Percentiles rank a stretch among this genome's conserved stretches.
Evolutionary conservation across 441 rosid species (phyloP).

Genomic region (Croton setiger): DNA sequence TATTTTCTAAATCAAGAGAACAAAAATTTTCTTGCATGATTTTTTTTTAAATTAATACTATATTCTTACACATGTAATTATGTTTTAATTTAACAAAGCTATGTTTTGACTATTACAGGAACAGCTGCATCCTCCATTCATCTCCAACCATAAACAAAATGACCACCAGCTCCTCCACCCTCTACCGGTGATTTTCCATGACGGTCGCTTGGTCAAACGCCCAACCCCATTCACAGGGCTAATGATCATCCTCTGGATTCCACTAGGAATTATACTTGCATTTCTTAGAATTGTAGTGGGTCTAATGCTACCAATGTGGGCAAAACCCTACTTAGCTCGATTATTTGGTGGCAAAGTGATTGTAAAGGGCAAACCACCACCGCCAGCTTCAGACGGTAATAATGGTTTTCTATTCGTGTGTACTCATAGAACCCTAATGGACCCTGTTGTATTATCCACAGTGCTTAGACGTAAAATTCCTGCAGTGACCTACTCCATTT

Average conservation of each 20-base stretch:
- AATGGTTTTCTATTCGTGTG: slow-evolving; percentile 79
- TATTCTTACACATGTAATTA: too few relatives aligned
- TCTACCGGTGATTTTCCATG: slow-evolving; percentile 82
- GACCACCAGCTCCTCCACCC: slow-evolving; percentile 48
- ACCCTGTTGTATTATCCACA: slow-evolving; percentile 73
- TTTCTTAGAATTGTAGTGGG: slow-evolving; percentile 45
- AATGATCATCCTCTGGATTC: slow-evolving; percentile 76
- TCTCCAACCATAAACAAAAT: slow-evolving; percentile 19
- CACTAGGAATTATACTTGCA: slow-evolving; percentile 68
- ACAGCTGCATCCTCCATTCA: slow-evolving; percentile 49
- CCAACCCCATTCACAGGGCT: slow-evolving; percentile 73
- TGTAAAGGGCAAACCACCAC: slow-evolving; percentile 79
- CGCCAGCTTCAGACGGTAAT: slow-evolving; percentile 33
- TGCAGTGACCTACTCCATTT: slow-evolving; percentile 84
- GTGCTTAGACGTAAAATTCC: slow-evolving; percentile 67
- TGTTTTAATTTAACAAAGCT: too few relatives aligned
- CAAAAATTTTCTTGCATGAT: too few relatives aligned
- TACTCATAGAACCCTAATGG: slow-evolving; percentile 88
- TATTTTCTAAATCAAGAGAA: not conserved
- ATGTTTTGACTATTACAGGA: slow-evolving; percentile 40
- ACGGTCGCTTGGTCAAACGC: slow-evolving; percentile 79
- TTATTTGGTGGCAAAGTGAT: slow-evolving; percentile 57
- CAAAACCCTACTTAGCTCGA: slow-evolving; percentile 51
- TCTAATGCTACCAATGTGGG: slow-evolving; percentile 55
- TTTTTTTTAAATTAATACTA: too few relatives aligned